Evolutionary conservation across 2,329 filamentous ascomycete genomes (phyloP).

Genomic region (Fusarium zealandicum): DNA sequence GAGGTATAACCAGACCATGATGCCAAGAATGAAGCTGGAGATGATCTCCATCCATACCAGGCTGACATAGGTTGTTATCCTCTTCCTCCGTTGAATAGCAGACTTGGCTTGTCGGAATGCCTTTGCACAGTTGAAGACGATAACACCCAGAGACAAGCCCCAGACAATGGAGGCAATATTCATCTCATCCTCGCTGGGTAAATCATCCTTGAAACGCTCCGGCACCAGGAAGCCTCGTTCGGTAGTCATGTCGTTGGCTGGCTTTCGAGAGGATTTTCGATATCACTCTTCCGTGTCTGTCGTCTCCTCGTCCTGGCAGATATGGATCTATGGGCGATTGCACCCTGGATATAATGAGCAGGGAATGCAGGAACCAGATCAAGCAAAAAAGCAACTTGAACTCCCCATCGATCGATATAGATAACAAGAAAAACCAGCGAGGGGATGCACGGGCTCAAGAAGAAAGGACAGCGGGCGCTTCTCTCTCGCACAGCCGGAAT

Average conservation of each 20-base stretch:
- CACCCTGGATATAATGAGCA: constrained; percentile 4
- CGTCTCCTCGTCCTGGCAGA: background rate
- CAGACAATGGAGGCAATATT: constrained; percentile 36
- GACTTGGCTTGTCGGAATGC: constrained; percentile 30
- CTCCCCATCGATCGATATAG: constrained; percentile 2
- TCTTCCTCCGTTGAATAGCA: constrained; percentile 24
- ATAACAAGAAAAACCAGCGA: background rate
- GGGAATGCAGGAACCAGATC: background rate
- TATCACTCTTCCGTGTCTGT: background rate
- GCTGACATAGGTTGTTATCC: constrained; percentile 28
- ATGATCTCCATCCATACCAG: constrained; percentile 34
- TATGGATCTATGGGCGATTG: background rate
- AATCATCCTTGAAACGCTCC: constrained; percentile 18
- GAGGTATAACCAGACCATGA: constrained; percentile 36
- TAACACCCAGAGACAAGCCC: constrained; percentile 35
- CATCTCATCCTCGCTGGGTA: constrained; percentile 27
- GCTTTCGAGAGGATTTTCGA: background rate
- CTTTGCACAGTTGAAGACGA: constrained; percentile 35
- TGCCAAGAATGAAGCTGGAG: constrained; percentile 31
- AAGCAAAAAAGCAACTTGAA: background rate
- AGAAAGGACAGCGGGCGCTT: background rate
- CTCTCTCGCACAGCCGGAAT: constrained; percentile 5
- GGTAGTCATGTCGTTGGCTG: constrained; percentile 5
- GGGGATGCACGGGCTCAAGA: constrained; percentile 13
- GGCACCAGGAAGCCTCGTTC: constrained; percentile 36